Percentiles rank a stretch among this genome's conserved stretches.
phyloP scores from a whole-genome alignment of 441 rosid species.

The Erodium moschatum region DNA sequence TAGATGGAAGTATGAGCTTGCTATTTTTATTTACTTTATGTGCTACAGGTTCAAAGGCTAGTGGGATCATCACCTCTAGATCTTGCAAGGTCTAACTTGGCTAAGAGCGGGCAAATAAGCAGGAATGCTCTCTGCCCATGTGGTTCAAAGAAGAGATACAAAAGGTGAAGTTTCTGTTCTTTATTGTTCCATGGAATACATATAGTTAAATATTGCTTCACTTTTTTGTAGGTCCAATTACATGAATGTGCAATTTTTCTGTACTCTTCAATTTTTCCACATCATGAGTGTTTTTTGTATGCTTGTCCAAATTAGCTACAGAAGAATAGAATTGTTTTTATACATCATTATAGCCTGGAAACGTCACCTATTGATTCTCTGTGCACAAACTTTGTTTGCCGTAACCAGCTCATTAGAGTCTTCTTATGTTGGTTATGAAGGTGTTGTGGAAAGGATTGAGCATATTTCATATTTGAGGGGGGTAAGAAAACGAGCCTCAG shows the following conservation, averaged over 20 bases:
- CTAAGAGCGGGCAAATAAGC: conserved; percentile 80
- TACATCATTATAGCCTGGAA: too few species aligned
- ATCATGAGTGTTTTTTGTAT: neutral
- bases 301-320: neutral
- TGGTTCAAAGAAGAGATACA: conserved; percentile 91
- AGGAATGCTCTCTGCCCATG: conserved; percentile 84
- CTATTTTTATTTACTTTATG: neutral
- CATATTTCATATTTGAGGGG: neutral
- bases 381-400: neutral
- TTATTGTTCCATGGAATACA: neutral
- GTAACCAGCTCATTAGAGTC: conserved; percentile 11
- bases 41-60: conserved; percentile 63
- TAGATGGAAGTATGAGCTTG: too few species aligned
- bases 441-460: conserved; percentile 47
- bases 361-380: neutral
- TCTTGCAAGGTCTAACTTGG: conserved; percentile 70
- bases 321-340: neutral
- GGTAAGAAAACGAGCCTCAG: neutral
- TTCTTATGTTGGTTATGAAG: conserved; percentile 23
- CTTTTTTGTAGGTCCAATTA: neutral
- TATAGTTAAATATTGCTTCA: neutral
- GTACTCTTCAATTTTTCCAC: neutral
- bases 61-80: conserved; percentile 83
- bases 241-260: neutral
- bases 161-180: conserved; percentile 40